A percentile compares a stretch with the other conserved stretches of the same genome.
phyloP scores from a whole-genome alignment of 768 basidiomycete species.

The Serpula lacrymans region DNA sequence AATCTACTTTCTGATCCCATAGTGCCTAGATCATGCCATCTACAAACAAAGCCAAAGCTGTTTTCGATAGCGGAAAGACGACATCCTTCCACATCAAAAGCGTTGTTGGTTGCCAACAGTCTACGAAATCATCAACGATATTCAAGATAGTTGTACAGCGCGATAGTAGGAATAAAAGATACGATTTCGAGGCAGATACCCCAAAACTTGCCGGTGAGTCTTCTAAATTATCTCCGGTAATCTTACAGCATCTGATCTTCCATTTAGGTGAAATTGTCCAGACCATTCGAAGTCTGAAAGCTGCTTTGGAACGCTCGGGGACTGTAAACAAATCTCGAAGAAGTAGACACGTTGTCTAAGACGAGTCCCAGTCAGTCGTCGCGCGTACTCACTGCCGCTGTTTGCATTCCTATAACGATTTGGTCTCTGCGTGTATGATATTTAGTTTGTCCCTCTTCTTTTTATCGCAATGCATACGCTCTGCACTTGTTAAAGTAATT shows the following conservation, averaged over 20 bases:
- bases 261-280: constrained; percentile 71
- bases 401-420: no score
- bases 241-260: constrained; percentile 5
- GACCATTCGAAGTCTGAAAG: constrained; percentile 62
- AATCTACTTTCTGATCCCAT: not conserved
- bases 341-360: constrained; percentile 54
- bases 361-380: no score
- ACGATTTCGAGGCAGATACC: constrained; percentile 96
- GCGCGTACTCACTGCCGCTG: no score
- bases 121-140: constrained; percentile 69
- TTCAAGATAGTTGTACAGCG: constrained; percentile 90
- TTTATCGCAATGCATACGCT: no score
- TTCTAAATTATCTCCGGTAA: not conserved
- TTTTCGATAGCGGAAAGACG: constrained; percentile 88
- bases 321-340: constrained; percentile 58
- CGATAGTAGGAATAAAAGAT: constrained; percentile 77
- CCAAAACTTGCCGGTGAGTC: constrained; percentile 70
- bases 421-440: no score
- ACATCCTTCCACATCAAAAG: constrained; percentile 90
- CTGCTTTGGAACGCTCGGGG: constrained; percentile 58
- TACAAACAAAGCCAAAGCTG: constrained; percentile 70
- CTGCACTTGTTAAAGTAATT: no score
- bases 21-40: constrained; percentile 78
- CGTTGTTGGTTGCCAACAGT: constrained; percentile 80
- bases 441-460: no score